phyloP scores from a whole-genome alignment of 179 eudicot species.

The Vitellaria paradoxa region DNA sequence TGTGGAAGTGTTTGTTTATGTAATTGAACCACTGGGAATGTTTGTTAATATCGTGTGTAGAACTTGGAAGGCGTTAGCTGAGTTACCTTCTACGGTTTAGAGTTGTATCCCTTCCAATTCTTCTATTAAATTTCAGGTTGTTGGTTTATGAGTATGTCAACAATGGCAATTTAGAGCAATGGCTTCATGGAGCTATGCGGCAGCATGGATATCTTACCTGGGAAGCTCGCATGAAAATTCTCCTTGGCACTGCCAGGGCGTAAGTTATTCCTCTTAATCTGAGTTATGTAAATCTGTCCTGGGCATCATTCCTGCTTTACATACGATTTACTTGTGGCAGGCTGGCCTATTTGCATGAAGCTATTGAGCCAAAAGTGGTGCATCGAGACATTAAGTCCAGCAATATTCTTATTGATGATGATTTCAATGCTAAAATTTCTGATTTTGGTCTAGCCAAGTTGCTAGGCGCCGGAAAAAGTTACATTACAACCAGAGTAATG shows the following conservation, averaged over 20 bases:
- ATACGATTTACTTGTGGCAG: conserved; percentile 32
- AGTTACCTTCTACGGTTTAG: neutral
- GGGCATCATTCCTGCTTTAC: neutral
- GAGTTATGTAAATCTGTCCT: neutral
- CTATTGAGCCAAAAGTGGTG: conserved; percentile 54
- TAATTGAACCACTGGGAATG: neutral
- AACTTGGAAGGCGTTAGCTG: neutral
- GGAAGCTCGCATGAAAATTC: conserved; percentile 74
- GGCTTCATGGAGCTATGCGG: conserved; percentile 84
- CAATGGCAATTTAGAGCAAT: conserved; percentile 82
- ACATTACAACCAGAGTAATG: conserved; percentile 85
- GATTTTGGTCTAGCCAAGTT: conserved; percentile 88
- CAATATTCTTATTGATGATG: conserved; percentile 61
- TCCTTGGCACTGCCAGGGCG: conserved; percentile 74
- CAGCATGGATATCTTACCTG: conserved; percentile 68
- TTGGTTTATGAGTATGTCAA: conserved; percentile 79
- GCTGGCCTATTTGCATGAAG: conserved; percentile 58
- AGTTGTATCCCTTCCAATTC: neutral
- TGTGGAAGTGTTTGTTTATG: neutral
- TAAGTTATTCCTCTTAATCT: conserved; percentile 33
- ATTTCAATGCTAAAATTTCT: conserved; percentile 79
- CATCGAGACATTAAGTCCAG: conserved; percentile 50
- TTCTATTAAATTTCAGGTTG: conserved; percentile 33
- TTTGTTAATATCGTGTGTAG: neutral
- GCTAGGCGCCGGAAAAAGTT: conserved; percentile 79